Evolutionary conservation across 805 yeast species (phyloP), one percentile per base, ranked within the genome.

Genomic region (Suhomyces prunicola): DNA sequence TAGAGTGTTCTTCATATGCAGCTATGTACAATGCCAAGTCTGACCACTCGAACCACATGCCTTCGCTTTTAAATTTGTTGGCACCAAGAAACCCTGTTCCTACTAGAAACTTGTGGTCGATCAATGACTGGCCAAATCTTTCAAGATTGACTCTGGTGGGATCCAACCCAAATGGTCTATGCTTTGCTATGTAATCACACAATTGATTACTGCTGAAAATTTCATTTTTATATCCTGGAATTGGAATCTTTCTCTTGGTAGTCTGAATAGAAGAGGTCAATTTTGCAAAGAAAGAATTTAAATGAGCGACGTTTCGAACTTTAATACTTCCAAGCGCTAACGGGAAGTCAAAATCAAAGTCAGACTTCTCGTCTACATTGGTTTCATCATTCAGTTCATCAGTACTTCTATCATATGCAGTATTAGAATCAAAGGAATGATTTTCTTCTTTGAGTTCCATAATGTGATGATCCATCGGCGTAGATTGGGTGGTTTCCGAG

Each of bases 11-110:
- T 15, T 50, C 50, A 45, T 56, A 60, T 12, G 49, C 55, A 5
- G 66, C 54, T 3, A 61, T 54, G 22, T 50, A 60, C 3, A 60
- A 23, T 6, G 77, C 72, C 46, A 64, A 52, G 23, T 70, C 74
- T 1, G 75, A 60, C 79, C 79, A 75, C 56, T 76, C 79, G 46
- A 73, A 72, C 78, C 78, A 74, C 73, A 72, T 67, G 3, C 71
- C 72, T 51, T 73, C 77, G 51, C 74, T 70, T 50, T 60, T 72
- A 56, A 76, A 76, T 55, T 71, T 72, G 51, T 60, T 68, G 6
- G 67, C 60, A 15, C 64, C 63, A 45, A 74, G 60, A 42, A 74
- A 59, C 3, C 72, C 69, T 3, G 73, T 66, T 1, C 71, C 68
- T 0, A 60, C 54, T 5, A 74, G 54, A 9, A 75, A 56, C 50